Conservation (phyloP, 305 asterid species). For the Ajuga reptans region DNA sequence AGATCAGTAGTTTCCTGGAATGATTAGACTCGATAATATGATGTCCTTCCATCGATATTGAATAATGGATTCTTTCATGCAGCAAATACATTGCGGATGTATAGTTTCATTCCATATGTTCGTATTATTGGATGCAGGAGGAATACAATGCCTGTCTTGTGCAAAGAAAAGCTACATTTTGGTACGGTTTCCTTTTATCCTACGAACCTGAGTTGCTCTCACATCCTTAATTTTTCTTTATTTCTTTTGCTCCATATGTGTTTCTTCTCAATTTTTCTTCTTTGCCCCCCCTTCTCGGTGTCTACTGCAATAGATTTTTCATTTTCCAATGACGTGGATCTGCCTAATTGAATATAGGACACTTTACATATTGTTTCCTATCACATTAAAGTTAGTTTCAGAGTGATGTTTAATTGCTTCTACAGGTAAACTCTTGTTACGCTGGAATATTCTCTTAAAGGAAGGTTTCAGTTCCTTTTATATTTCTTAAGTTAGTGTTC, state of each 20-base stretch:
- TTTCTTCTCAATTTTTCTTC: not conserved
- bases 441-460: not conserved
- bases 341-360: not conserved
- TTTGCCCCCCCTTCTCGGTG: not conserved
- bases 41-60: slow-evolving; percentile 16
- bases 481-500: not conserved
- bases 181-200: slow-evolving; percentile 40
- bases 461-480: not conserved
- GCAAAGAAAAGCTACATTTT: slow-evolving; percentile 78
- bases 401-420: not conserved
- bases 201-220: not conserved
- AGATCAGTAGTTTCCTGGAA: slow-evolving; percentile 10
- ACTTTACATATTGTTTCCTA: slow-evolving; percentile 9
- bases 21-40: slow-evolving; percentile 15
- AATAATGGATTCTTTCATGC: slow-evolving; percentile 36
- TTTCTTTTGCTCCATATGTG: slow-evolving; percentile 3
- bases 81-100: slow-evolving; percentile 99
- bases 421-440: slow-evolving; percentile 11
- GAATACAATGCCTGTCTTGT: slow-evolving; percentile 90
- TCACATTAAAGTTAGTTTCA: not conserved
- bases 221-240: not conserved
- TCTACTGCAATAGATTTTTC: not conserved
- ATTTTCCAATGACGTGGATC: not conserved
- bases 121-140: slow-evolving; percentile 97
- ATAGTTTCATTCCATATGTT: slow-evolving; percentile 96